phyloP scores from a whole-genome alignment of 192 early-diverging fungal genomes.

The Podila minutissima region DNA sequence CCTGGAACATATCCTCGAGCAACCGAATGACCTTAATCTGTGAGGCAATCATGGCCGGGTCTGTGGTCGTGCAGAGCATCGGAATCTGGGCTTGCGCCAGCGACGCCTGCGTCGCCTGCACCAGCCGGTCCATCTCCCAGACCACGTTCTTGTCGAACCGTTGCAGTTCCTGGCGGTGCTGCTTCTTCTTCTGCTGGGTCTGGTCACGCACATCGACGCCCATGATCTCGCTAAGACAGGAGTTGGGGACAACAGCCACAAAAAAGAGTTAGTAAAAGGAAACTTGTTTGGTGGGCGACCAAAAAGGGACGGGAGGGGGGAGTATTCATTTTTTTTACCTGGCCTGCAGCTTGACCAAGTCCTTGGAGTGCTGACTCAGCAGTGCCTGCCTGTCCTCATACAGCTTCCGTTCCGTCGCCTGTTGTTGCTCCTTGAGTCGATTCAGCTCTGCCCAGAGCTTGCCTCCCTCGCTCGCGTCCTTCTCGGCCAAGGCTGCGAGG shows the following conservation, averaged over 20 bases:
- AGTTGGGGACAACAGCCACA: not conserved
- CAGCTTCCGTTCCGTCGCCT: conserved; percentile 10
- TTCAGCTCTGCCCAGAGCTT: conserved; percentile 23
- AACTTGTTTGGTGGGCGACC: not conserved
- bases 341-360: conserved; percentile 37
- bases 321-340: conserved; percentile 19
- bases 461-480: conserved; percentile 19
- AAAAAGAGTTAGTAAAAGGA: not conserved
- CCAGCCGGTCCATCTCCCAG: conserved; percentile 19
- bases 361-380: conserved; percentile 16
- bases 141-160: conserved; percentile 34
- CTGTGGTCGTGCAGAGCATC: conserved; percentile 12
- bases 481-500: conserved; percentile 21
- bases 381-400: conserved; percentile 22
- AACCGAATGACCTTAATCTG: conserved; percentile 41
- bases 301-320: not conserved
- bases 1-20: conserved; percentile 37
- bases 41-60: conserved; percentile 15
- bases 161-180: conserved; percentile 14
- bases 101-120: conserved; percentile 12
- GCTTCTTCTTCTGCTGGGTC: conserved; percentile 7
- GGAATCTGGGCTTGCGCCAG: conserved; percentile 14
- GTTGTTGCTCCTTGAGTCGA: conserved; percentile 14
- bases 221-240: conserved; percentile 32
- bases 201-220: conserved; percentile 15